A percentile compares a stretch with the other conserved stretches of the same genome.
Evolutionary conservation across 75 land plant species (phyloP).

Genomic region (Picea glauca): DNA sequence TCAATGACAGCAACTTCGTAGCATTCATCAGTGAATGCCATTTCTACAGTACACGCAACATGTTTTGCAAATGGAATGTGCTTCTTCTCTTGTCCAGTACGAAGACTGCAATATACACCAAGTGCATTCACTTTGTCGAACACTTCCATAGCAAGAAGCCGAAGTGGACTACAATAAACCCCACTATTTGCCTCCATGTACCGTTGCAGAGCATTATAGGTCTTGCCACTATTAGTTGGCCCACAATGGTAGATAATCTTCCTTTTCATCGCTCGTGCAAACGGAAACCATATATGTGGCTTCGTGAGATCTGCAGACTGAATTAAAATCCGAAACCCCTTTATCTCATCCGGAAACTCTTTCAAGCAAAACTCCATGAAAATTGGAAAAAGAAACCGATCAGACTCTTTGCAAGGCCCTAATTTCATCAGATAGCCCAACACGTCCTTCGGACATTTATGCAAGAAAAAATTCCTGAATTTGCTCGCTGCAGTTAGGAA

Average conservation of each 20-base stretch:
- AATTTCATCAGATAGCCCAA: constrained; percentile 35
- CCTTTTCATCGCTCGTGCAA: constrained; percentile 88
- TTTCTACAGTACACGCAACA: constrained; percentile 89
- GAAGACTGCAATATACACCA: constrained; percentile 95
- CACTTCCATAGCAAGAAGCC: constrained; percentile 98
- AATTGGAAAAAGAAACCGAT: constrained; percentile 72
- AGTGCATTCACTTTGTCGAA: constrained; percentile 76
- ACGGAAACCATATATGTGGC: constrained; percentile 96
- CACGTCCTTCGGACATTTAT: constrained; percentile 39
- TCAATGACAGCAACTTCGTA: constrained; percentile 94
- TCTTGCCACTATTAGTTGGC: constrained; percentile 98
- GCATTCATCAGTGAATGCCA: constrained; percentile 65
- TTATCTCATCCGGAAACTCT: constrained; percentile 72
- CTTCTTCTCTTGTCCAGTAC: constrained; percentile 92
- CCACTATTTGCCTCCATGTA: constrained; percentile 82
- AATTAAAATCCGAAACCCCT: constrained; percentile 45
- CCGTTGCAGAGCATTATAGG: constrained; percentile 81
- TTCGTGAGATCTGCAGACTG: constrained; percentile 74
- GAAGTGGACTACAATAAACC: constrained; percentile 89
- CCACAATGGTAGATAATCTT: constrained; percentile 91
- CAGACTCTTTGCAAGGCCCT: constrained; percentile 51
- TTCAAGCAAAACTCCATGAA: constrained; percentile 75
- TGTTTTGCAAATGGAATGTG: constrained; percentile 83
- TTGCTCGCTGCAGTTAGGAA: constrained; percentile 66
- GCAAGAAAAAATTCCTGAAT: constrained; percentile 59